Base-by-base conservation (phyloP, 257 asterid genomes). In the Rhazya stricta region DNA sequence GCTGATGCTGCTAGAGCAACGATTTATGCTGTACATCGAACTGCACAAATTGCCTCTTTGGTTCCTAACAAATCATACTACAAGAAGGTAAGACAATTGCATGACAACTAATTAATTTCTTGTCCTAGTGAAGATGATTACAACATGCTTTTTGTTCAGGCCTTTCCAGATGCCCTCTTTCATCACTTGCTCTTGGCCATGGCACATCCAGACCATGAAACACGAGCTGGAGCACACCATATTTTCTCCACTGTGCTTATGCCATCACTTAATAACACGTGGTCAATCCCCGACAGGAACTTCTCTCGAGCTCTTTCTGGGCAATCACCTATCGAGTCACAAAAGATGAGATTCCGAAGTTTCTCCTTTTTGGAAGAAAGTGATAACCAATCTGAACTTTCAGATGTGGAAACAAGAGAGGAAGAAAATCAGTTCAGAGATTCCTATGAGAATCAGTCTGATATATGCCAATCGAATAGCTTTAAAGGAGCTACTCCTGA, bases 131-230 rank as follows among this genome's bases (percentile, higher is more conserved):
- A 0, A 54, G 62, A 41, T 72, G 66, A 50, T 74, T 46, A 45
- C 53, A 21, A 39, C 29, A 41, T 66, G 30, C 69, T 69, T 42
- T 61, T 72, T 75, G 63, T 66, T 54, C 85, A 85, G 89, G 89
- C 83, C 72, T 85, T 83, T 79, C 89, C 89, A 27, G 89, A 85
- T 77, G 82, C 77, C 29, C 87, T 85, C 74, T 83, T 85, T 71
- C 87, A 83, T 75, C 87, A 83, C 67, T 79, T 85, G 79, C 87
- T 85, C 70, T 79, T 83, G 79, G 86, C 89, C 27, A 85, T 85
- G 89, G 83, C 83, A 77, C 89, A 85, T 78, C 63, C 84, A 51
- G 89, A 83, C 74, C 84, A 79, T 69, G 89, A 83, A 79, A 71
- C 84, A 29, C 79, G 86, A 77, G 80, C 75, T 72, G 85, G 80